Evolutionary conservation across 352 stramenopile species (phyloP), one percentile per base, ranked within the genome.

Genomic region (Globisporangium perplexum): DNA sequence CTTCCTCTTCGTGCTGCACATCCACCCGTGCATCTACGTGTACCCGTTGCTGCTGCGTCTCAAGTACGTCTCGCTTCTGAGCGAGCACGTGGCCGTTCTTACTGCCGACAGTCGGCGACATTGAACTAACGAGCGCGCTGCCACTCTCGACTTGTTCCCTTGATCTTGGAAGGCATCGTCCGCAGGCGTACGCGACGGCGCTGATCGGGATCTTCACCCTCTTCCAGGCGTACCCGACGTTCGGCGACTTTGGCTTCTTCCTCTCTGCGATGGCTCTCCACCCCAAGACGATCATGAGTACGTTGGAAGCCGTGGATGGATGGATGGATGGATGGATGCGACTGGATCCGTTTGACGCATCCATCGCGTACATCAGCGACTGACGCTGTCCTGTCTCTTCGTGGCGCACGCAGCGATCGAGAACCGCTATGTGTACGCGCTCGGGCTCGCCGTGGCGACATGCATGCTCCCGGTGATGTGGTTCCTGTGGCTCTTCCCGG

Each of bases 401-500:
- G 33, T 3, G 11, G 7, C 7, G 1, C 11, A 15, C 33, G 31
- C 41, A 93, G 83, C 71, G 47, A 91, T 94, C 54, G 67, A 86
- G 36, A 88, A 88, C 36, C 77, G 81, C 44, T 94, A 79, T 47
- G 68, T 88, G 26, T 88, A 90, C 59, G 74, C 72, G 10, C 58
- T 90, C 14, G 83, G 83, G 3, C 59, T 94, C 17, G 72, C 63
- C 28, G 77, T 83, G 0, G 81, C 81, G 17, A 84, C 77, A 8
- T 88, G 71, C 54, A 83, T 94, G 68, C 57, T 94, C 41, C 81
- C 81, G 22, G 73, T 92, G 22, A 94, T 94, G 83, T 90, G 77
- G 72, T 92, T 90, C 51, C 62, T 94, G n/a, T 94, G 83, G 83
- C 56, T 94, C 38, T 94, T 86, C 47, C 81, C 83, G 7, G 83